Evolutionary conservation across 2,329 filamentous ascomycete genomes (phyloP).

Genomic region (Verticillium tricorpus): DNA sequence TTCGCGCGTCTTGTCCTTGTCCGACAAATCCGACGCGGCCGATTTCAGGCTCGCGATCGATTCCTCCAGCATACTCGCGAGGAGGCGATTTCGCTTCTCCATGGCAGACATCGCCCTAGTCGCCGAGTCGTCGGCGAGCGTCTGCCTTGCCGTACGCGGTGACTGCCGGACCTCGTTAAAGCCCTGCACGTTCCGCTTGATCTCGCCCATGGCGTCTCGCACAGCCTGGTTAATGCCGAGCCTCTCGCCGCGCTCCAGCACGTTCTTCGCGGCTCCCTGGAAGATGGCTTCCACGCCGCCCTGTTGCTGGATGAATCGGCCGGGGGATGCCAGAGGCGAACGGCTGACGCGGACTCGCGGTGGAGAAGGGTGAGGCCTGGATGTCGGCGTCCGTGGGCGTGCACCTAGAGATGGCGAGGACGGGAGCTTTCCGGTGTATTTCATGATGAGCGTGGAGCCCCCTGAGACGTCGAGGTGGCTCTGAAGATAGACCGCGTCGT

Average conservation of each 20-base stretch:
- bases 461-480: constrained; percentile 59
- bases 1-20: constrained; percentile 45
- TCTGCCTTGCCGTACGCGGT: constrained; percentile 29
- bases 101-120: constrained; percentile 41
- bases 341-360: constrained; percentile 34
- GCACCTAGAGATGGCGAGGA: constrained; percentile 16
- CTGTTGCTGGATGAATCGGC: constrained; percentile 48
- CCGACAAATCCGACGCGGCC: constrained; percentile 44
- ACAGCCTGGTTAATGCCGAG: constrained; percentile 78
- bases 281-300: constrained; percentile 65
- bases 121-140: constrained; percentile 29
- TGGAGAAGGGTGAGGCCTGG: constrained; percentile 24
- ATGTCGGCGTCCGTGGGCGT: constrained; percentile 15
- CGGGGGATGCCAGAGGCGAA: constrained; percentile 42
- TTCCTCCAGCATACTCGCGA: constrained; percentile 65
- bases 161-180: constrained; percentile 53
- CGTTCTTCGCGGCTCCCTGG: constrained; percentile 70
- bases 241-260: constrained; percentile 68
- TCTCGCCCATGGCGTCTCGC: constrained; percentile 75
- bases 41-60: constrained; percentile 60
- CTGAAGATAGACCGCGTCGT: constrained; percentile 74
- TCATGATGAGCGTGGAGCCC: constrained; percentile 61
- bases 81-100: constrained; percentile 60
- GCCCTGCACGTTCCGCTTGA: constrained; percentile 68
- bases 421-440: constrained; percentile 61